These are phyloP conservation scores for Fraxinus latifolia DNA, from an alignment of 305 asterid species.

Conservation along the genomic window DNA sequence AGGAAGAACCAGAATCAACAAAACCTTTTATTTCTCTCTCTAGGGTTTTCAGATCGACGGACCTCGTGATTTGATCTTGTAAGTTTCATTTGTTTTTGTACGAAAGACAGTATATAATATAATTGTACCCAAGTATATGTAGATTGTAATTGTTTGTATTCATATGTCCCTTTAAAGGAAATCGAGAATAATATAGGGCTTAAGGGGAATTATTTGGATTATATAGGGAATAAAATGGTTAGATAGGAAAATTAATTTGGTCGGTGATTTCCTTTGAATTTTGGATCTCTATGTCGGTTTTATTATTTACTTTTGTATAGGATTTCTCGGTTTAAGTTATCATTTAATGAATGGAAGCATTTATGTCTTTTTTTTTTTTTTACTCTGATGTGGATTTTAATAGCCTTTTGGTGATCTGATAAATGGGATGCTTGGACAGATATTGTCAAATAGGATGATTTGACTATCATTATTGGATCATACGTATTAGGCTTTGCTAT, in stretches of 20 bases:
- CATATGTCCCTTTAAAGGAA: not conserved
- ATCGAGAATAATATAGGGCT: not conserved
- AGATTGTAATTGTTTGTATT: not conserved
- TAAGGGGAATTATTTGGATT: conserved; percentile 13
- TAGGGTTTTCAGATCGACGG: conserved; percentile 28
- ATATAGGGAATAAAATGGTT: conserved; percentile 5
- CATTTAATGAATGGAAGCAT: not conserved
- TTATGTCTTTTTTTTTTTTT: not conserved
- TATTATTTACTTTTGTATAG: not conserved
- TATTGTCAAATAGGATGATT: not conserved
- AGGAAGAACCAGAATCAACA: not conserved
- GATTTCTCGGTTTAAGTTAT: not conserved
- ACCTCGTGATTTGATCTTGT: conserved; percentile 22
- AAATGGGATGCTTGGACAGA: not conserved
- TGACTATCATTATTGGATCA: not conserved
- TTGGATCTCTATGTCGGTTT: conserved; percentile 23
- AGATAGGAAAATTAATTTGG: not conserved
- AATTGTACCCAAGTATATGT: not conserved
- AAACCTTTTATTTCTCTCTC: conserved; percentile 10
- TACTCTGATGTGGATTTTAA: conserved; percentile 6
- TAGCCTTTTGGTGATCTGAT: not conserved
- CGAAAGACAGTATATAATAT: not conserved
- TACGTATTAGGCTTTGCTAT: conserved; percentile 2
- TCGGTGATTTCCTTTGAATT: conserved; percentile 16
- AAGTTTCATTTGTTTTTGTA: conserved; percentile 12